Base-by-base conservation (phyloP, 2,329 filamentous ascomycete species). In the Diatrype stigma region DNA sequence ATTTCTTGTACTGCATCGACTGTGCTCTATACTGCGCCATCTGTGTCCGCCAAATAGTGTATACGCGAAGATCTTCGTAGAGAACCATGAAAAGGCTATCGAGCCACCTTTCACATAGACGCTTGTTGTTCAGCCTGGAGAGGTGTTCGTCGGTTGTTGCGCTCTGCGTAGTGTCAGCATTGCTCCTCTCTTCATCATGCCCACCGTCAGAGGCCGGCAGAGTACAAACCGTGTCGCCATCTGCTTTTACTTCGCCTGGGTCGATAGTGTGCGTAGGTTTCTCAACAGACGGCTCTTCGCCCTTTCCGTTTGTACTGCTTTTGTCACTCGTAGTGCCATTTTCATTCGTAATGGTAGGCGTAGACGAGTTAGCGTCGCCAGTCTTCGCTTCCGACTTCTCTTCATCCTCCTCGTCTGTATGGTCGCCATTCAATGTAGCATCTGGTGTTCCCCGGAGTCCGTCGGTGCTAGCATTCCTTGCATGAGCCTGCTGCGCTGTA, bases 21-120 rank as follows among this genome's bases (percentile, higher is more conserved):
- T 97, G 93, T 49, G 93, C 90, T 21, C 90, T 86, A 67, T 92
- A 96, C 68, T 97, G 93, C 0, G 91, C 89, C 84, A 97, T 94
- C 69, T 99, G 94, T 1, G 94, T 97, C 51, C 94, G 87, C 94
- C 94, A 99, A 69, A 99, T 99, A 12, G 94, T 99, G 76, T 99
- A 99, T 44, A 99, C 93, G 46, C 94, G 89, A 17, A 99, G 80
- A 65, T 99, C 94, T 70, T 99, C 94, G 68, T 99, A 99, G 2
- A 99, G 80, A 0, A 97, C 94, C 94, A 99, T 99, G 75, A 99
- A 99, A 21, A 99, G 80, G 63, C 96, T 97, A 71, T 99, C 94
- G 2, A 99, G 81, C 94, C 94, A 99, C 60, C 94, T 85, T 71
- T 99, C 94, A 65, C 94, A 99, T 1, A 99, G 82, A 1, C 94